These are phyloP conservation scores for Pachyrhizus erosus DNA, from an alignment of 306 rosid species.

Conservation along the genomic window DNA sequence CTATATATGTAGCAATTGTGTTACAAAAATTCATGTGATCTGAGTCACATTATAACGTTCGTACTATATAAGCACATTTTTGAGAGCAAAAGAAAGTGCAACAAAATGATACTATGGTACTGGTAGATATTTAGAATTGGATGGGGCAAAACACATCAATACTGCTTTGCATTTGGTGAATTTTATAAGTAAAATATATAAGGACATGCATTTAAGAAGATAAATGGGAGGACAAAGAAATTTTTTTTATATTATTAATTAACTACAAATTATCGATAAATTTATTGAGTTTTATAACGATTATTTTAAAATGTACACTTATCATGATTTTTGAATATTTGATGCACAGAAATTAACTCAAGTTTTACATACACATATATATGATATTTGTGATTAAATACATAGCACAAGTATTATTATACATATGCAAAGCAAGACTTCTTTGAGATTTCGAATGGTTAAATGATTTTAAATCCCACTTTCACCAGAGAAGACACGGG, in stretches of 20 bases:
- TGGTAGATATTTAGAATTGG: not conserved
- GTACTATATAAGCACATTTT: not conserved
- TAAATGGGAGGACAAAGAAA: too few relatives aligned
- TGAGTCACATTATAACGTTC: not conserved
- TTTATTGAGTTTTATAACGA: too few relatives aligned
- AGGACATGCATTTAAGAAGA: not conserved
- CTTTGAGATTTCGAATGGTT: not conserved
- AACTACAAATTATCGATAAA: not conserved
- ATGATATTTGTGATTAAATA: not conserved
- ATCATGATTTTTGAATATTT: too few relatives aligned
- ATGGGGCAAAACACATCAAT: not conserved
- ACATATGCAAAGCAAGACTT: not conserved
- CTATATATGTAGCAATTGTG: constrained; percentile 23
- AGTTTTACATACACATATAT: too few relatives aligned
- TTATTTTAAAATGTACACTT: too few relatives aligned
- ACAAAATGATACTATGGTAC: not conserved
- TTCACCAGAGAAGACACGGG: not conserved
- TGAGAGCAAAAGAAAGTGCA: not conserved
- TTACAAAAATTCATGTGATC: not conserved
- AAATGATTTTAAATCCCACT: not conserved
- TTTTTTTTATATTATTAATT: too few relatives aligned
- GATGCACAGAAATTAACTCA: not conserved
- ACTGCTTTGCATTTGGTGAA: not conserved
- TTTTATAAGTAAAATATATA: not conserved
- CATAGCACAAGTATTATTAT: not conserved